Percentiles rank a stretch among this genome's conserved stretches.
phyloP scores from a whole-genome alignment of 257 asterid species.

The Primulina huaijiensis region DNA sequence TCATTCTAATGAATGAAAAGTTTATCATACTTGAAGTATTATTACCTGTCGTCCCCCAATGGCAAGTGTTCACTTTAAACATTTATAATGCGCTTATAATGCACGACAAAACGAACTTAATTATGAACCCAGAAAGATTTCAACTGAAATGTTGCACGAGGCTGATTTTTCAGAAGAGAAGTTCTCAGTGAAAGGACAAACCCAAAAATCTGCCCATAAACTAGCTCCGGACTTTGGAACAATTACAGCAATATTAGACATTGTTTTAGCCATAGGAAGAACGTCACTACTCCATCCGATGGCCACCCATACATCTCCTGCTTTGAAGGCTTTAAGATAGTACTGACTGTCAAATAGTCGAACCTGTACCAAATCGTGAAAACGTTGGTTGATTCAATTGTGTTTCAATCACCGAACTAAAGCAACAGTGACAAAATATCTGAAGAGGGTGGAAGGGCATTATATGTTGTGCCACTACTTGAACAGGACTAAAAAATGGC shows the following conservation, averaged over 20 bases:
- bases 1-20: not conserved
- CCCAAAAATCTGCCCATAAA: conserved; percentile 98
- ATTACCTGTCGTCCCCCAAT: not conserved
- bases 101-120: too few relatives aligned
- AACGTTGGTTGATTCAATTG: not conserved
- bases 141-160: not conserved
- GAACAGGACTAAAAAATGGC: not conserved
- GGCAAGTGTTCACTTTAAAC: not conserved
- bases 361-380: conserved; percentile 46
- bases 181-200: conserved; percentile 27
- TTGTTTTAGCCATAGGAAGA: conserved; percentile 77
- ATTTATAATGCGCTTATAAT: too few relatives aligned
- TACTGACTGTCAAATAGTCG: conserved; percentile 75
- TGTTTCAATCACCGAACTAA: not conserved
- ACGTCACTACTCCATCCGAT: conserved; percentile 97
- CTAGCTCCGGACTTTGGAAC: conserved; percentile 95
- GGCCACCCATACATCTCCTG: conserved; percentile 93
- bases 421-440: not conserved
- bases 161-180: not conserved
- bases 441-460: not conserved
- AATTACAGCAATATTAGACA: conserved; percentile 78
- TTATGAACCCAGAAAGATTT: not conserved
- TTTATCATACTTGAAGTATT: not conserved
- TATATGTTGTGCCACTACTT: not conserved
- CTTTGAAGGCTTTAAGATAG: conserved; percentile 82